Evolutionary conservation across 75 land plant species (phyloP), one percentile per base, ranked within the genome.

Genomic region (Larix kaempferi): DNA sequence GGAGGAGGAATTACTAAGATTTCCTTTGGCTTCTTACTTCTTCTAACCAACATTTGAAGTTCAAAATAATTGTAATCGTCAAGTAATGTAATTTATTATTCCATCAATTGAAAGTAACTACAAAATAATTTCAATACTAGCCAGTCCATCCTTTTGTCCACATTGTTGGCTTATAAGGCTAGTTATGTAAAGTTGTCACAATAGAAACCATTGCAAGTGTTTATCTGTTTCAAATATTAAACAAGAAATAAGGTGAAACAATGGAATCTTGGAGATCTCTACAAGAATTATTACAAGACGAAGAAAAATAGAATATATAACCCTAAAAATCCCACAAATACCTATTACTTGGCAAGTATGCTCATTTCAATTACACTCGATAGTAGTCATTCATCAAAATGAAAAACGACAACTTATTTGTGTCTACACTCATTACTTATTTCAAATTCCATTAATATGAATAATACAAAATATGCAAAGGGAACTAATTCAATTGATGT

Each of bases 91-190:
- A 29, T 14, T 66, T 29, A 0, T 29, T 29, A 29, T 29, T 29
- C 1, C 33, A 29, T 29, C 33, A 29, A 29, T 29, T 29, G 33
- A 29, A 29, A 29, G 0, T 29, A 29, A 29, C 33, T 29, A 29
- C 33, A 29, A 29, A 29, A 29, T 29, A 6, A 66, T 35, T 29
- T 64, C 44, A 25, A 2, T 77, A 93, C 97, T 94, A 94, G 73
- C 97, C 92, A 80, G 83, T 94, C 97, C 97, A 94, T 76, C 88
- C 91, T 65, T 94, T 94, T 8, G 97, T 94, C 94, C 94, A 94
- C 78, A 94, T 78, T 72, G 74, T 80, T n/a, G 97, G 97, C 75
- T 91, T 94, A 73, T 88, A 86, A 37, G 89, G 83, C 59, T 86
- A 81, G 81, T 89, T 94, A 33, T 94, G 91, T 64, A 64, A 91